These are phyloP conservation scores for Ciborinia camelliae DNA, from an alignment of 2,329 filamentous ascomycete species.

Conservation along the genomic window DNA sequence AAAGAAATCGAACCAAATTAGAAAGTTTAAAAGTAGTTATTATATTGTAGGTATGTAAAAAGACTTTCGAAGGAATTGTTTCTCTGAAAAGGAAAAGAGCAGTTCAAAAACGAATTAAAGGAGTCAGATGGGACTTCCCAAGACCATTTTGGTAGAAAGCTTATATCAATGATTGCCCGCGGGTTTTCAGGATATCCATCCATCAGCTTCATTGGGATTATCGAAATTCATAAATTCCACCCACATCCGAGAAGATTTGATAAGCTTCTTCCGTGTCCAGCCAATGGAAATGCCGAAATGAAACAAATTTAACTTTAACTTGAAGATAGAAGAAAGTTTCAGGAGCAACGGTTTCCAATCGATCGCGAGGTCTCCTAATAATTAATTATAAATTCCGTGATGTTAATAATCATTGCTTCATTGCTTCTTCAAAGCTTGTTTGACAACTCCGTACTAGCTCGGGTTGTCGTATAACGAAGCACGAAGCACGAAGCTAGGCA, in stretches of 20 bases:
- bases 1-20: background rate
- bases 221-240: background rate
- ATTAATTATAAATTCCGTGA: too few relatives aligned
- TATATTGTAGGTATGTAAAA: background rate
- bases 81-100: background rate
- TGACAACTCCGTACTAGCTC: too few relatives aligned
- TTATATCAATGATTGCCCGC: background rate
- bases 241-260: background rate
- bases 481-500: too few relatives aligned
- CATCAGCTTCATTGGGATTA: background rate
- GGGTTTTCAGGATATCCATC: too few relatives aligned
- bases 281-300: slow-evolving; percentile 3
- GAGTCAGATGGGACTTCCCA: background rate
- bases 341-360: too few relatives aligned
- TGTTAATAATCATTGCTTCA: too few relatives aligned
- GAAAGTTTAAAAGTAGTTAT: background rate
- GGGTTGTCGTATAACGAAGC: too few relatives aligned
- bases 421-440: too few relatives aligned
- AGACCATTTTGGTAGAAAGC: background rate
- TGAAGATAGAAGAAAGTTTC: background rate
- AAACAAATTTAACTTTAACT: too few relatives aligned
- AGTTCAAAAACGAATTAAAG: background rate
- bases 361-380: too few relatives aligned
- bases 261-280: slow-evolving; percentile 4
- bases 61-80: background rate